Conservation (phyloP, 106 monocot genomes). For the Platanthera guangdongensis region DNA sequence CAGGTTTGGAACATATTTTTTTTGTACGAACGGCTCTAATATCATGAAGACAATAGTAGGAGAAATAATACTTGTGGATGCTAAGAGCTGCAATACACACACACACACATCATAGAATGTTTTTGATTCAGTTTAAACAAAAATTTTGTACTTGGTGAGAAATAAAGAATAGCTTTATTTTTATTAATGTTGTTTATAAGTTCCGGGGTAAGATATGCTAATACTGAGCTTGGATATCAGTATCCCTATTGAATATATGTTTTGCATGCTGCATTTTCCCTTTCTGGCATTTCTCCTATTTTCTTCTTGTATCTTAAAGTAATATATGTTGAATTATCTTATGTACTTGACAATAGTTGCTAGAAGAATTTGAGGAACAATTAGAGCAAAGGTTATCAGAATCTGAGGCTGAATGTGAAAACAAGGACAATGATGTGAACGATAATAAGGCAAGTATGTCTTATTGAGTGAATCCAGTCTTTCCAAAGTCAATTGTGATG, state of each 20-base stretch:
- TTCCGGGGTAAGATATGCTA: neutral
- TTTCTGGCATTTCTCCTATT: neutral
- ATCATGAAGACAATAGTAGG: too few species aligned
- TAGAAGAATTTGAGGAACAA: constrained; percentile 92
- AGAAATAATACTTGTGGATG: too few species aligned
- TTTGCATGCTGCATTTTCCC: neutral
- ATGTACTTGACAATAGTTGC: constrained; percentile 36
- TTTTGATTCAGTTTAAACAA: neutral
- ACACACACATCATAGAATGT: neutral
- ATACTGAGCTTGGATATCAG: neutral
- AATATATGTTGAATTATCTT: neutral
- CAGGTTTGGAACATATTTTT: too few species aligned
- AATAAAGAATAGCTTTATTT: neutral
- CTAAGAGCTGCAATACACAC: too few species aligned
- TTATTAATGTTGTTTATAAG: neutral
- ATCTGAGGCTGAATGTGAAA: constrained; percentile 74
- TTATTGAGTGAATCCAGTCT: neutral
- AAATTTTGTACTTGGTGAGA: neutral
- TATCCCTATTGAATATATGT: neutral
- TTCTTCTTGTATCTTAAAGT: neutral
- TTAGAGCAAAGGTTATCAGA: constrained; percentile 69
- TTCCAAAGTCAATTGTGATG: neutral
- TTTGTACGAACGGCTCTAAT: too few species aligned
- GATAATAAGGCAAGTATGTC: constrained; percentile 57
- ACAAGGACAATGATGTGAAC: constrained; percentile 68